Conservation (phyloP, 2,329 filamentous ascomycete genomes). For the Trichoderma aggressivum region DNA sequence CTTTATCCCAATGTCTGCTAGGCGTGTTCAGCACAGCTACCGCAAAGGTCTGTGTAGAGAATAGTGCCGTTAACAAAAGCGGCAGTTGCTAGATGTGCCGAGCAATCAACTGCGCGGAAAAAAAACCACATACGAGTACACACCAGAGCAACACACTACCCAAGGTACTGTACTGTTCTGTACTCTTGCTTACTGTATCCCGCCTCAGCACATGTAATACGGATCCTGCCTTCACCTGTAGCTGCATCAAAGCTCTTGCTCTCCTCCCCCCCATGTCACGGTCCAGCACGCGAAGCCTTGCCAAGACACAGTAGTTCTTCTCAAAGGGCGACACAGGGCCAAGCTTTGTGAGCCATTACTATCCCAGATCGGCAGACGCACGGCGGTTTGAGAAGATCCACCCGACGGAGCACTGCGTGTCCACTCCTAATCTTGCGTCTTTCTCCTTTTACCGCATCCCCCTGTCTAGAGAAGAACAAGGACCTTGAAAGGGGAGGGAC, state of each 20-base stretch:
- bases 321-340: conserved; percentile 1
- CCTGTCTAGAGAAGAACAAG: background rate
- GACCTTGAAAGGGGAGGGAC: conserved; percentile 7
- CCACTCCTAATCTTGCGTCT: conserved; percentile 15
- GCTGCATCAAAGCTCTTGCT: background rate
- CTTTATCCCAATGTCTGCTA: background rate
- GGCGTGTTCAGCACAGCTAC: background rate
- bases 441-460: background rate
- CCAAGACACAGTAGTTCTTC: background rate
- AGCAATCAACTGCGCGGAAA: background rate
- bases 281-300: background rate
- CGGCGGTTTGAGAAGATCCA: conserved; percentile 14
- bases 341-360: background rate
- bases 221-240: background rate
- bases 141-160: background rate
- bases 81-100: conserved; percentile 5
- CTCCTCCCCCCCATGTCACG: background rate
- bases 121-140: background rate
- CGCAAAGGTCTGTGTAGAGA: background rate
- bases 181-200: background rate
- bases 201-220: background rate
- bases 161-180: too few species aligned
- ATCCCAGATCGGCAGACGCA: conserved; percentile 25
- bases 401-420: background rate
- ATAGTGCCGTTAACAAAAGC: background rate